phyloP scores from a whole-genome alignment of 2,329 filamentous ascomycete species.

The Basipetospora sp. region DNA sequence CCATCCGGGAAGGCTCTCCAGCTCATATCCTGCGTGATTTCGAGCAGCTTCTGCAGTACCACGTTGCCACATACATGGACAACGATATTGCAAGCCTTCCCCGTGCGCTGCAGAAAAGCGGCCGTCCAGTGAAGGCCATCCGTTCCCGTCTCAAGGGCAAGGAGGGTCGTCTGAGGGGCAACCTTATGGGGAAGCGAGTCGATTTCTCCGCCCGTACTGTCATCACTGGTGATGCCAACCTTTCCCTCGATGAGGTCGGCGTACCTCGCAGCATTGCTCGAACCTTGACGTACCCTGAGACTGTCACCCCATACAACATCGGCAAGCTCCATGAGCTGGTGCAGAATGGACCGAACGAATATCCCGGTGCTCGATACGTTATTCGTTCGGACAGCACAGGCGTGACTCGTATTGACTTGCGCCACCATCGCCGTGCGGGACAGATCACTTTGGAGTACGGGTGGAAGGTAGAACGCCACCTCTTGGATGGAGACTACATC shows the following conservation, averaged over 20 bases:
- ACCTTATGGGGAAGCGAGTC: slow-evolving; percentile 98
- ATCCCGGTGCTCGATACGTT: slow-evolving; percentile 92
- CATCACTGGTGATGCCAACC: slow-evolving; percentile 94
- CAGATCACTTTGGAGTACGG: slow-evolving; percentile 84
- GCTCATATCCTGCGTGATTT: slow-evolving; percentile 86
- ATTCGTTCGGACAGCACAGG: slow-evolving; percentile 76
- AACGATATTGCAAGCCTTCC: slow-evolving; percentile 96
- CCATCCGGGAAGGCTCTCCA: slow-evolving; percentile 79
- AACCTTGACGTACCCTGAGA: slow-evolving; percentile 90
- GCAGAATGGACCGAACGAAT: slow-evolving; percentile 83
- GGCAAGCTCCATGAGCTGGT: slow-evolving; percentile 79
- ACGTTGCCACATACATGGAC: slow-evolving; percentile 98
- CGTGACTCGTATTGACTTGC: slow-evolving; percentile 62
- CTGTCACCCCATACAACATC: slow-evolving; percentile 95
- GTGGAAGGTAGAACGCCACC: slow-evolving; percentile 96
- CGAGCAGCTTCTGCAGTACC: slow-evolving; percentile 83
- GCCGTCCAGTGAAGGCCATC: slow-evolving; percentile 90
- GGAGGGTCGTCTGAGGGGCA: slow-evolving; percentile 91
- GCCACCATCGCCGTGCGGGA: slow-evolving; percentile 77
- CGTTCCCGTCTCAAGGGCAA: slow-evolving; percentile 97
- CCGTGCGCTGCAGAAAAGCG: slow-evolving; percentile 90
- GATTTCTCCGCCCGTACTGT: slow-evolving; percentile 99
- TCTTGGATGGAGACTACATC: slow-evolving; percentile 92
- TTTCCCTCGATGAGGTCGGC: slow-evolving; percentile 92
- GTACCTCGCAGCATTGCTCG: slow-evolving; percentile 86